Evolutionary conservation across 495 filamentous ascomycete species (phyloP).

Genomic region (Neurospora sublineolata): DNA sequence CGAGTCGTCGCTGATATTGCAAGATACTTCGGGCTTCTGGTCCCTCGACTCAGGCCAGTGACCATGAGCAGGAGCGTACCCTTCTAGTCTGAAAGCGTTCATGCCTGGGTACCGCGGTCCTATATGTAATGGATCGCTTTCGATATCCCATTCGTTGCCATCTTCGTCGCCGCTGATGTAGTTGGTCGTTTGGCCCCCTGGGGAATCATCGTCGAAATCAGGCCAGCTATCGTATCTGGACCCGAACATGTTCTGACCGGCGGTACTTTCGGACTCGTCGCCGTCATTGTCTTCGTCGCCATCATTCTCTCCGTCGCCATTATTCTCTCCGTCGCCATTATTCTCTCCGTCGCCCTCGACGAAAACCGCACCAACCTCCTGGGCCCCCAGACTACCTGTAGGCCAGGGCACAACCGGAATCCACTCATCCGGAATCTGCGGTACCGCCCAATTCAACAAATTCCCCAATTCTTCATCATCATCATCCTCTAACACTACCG

Average conservation of each 20-base stretch:
- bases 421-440: too few species aligned
- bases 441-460: not conserved
- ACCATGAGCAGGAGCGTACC: not conserved
- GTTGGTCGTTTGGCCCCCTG: not conserved
- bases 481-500: not conserved
- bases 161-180: not conserved
- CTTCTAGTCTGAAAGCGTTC: not conserved
- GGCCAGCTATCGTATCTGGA: not conserved
- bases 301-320: not conserved
- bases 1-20: not conserved
- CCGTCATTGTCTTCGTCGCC: too few species aligned
- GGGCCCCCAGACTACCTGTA: too few species aligned
- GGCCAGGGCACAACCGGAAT: too few species aligned
- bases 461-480: not conserved
- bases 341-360: too few species aligned
- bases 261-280: not conserved
- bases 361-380: too few species aligned
- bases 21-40: not conserved
- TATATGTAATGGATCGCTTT: not conserved
- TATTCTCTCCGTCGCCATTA: not conserved
- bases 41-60: fast-evolving
- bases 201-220: not conserved
- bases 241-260: not conserved
- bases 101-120: not conserved
- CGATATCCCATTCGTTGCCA: not conserved